phyloP scores from a whole-genome alignment of 2,329 filamentous ascomycete genomes.

The Bipolaris bicolor region DNA sequence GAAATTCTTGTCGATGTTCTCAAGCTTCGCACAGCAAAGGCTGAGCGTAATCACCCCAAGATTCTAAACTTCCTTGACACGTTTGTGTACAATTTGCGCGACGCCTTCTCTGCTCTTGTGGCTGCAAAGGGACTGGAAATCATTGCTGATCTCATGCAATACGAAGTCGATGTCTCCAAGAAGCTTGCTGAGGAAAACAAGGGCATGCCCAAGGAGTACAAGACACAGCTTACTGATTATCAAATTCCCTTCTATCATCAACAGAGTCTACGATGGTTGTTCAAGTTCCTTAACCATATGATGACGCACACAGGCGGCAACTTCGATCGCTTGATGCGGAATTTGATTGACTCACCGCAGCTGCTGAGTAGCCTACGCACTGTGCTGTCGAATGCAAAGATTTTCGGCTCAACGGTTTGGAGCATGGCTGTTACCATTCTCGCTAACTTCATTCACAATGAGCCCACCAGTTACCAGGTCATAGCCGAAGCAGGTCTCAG shows the following conservation, averaged over 20 bases:
- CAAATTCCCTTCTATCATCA: constrained; percentile 92
- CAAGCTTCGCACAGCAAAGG: constrained; percentile 78
- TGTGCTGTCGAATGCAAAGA: constrained; percentile 78
- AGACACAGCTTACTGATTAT: constrained; percentile 87
- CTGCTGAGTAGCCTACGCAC: constrained; percentile 78
- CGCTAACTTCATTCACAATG: constrained; percentile 97
- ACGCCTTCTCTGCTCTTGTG: constrained; percentile 83
- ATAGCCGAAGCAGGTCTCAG: constrained; percentile 94
- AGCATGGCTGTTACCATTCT: constrained; percentile 90
- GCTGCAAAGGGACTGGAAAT: constrained; percentile 83
- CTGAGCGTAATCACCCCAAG: constrained; percentile 81
- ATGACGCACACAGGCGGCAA: constrained; percentile 84
- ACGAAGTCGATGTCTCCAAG: constrained; percentile 75
- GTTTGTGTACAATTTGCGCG: constrained; percentile 82
- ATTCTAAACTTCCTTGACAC: constrained; percentile 87
- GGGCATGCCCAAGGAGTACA: constrained; percentile 74
- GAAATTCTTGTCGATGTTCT: constrained; percentile 90
- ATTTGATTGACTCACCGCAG: constrained; percentile 90
- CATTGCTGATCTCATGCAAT: constrained; percentile 85
- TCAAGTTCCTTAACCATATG: constrained; percentile 96
- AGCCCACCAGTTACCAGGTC: constrained; percentile 94
- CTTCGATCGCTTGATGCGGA: constrained; percentile 87
- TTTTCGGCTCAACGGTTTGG: constrained; percentile 94
- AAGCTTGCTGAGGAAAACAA: constrained; percentile 69
- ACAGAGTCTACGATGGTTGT: constrained; percentile 88